phyloP scores from a whole-genome alignment of 441 rosid genomes.

The Erodium moschatum region DNA sequence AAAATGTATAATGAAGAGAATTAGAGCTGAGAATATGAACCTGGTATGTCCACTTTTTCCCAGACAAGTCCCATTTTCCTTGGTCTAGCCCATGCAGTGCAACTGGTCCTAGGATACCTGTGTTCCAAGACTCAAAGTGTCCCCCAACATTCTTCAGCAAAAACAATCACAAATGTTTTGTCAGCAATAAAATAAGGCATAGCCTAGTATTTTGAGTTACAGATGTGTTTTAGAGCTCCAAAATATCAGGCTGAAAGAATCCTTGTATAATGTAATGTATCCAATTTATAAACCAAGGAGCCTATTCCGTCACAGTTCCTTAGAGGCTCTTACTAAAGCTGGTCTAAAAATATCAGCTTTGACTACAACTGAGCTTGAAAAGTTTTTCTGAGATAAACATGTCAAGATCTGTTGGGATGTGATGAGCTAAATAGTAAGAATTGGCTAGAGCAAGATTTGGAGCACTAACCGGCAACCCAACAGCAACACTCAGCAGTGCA shows the following conservation, averaged over 20 bases:
- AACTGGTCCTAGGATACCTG: slow-evolving; percentile 91
- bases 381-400: neutral
- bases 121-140: slow-evolving; percentile 88
- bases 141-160: slow-evolving; percentile 76
- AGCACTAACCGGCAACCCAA: slow-evolving; percentile 80
- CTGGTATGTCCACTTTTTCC: slow-evolving; percentile 97
- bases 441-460: neutral
- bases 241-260: too few relatives aligned
- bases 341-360: too few relatives aligned
- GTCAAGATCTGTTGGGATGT: neutral
- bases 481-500: slow-evolving; percentile 82
- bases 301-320: too few relatives aligned
- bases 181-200: too few relatives aligned
- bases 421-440: slow-evolving; percentile 9
- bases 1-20: slow-evolving; percentile 22
- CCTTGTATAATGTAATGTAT: too few relatives aligned
- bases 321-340: too few relatives aligned
- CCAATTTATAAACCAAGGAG: too few relatives aligned
- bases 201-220: too few relatives aligned
- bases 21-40: slow-evolving; percentile 20
- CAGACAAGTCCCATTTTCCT: slow-evolving; percentile 78
- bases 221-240: too few relatives aligned
- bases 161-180: slow-evolving; percentile 6
- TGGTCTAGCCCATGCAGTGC: slow-evolving; percentile 75
- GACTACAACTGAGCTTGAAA: too few relatives aligned